Evolutionary conservation across 768 basidiomycete genomes (phyloP).

Genomic region (Russula sp.): DNA sequence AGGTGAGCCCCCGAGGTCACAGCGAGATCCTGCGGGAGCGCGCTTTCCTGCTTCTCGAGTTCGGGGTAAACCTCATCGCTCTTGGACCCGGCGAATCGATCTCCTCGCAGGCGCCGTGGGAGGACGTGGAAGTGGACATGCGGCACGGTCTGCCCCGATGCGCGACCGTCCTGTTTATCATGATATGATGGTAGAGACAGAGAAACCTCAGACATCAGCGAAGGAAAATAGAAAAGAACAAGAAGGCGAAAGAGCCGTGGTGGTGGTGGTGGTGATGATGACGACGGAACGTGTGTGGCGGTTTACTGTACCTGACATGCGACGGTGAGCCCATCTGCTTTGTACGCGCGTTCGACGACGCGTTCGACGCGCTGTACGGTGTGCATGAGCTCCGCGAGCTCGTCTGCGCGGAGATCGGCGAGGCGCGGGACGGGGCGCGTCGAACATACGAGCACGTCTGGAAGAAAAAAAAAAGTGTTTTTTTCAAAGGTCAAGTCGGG

Average conservation of each 20-base stretch:
- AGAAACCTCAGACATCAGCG: background rate
- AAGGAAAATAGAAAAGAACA: background rate
- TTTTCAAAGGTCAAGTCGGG: no score
- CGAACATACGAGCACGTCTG: slow-evolving; percentile 53
- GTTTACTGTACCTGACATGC: slow-evolving; percentile 67
- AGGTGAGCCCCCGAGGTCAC: background rate
- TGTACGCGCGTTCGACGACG: slow-evolving; percentile 76
- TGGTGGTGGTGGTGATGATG: background rate
- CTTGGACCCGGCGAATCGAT: slow-evolving; percentile 46
- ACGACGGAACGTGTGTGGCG: background rate
- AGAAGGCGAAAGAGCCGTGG: background rate
- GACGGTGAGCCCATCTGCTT: slow-evolving; percentile 76
- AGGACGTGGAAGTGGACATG: slow-evolving; percentile 97
- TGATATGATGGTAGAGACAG: background rate
- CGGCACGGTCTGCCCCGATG: slow-evolving; percentile 78
- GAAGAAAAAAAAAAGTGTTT: background rate
- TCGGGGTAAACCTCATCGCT: slow-evolving; percentile 78
- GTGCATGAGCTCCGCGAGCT: slow-evolving; percentile 73
- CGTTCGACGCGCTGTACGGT: slow-evolving; percentile 73
- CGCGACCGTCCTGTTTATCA: slow-evolving; percentile 71
- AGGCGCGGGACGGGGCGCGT: slow-evolving; percentile 43
- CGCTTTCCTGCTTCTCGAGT: slow-evolving; percentile 57
- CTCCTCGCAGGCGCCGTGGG: slow-evolving; percentile 67
- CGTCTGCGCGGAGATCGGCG: slow-evolving; percentile 41
- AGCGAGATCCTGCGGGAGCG: slow-evolving; percentile 37